phyloP scores from a whole-genome alignment of 108 stramenopile genomes.

The Ochromonas danica region DNA sequence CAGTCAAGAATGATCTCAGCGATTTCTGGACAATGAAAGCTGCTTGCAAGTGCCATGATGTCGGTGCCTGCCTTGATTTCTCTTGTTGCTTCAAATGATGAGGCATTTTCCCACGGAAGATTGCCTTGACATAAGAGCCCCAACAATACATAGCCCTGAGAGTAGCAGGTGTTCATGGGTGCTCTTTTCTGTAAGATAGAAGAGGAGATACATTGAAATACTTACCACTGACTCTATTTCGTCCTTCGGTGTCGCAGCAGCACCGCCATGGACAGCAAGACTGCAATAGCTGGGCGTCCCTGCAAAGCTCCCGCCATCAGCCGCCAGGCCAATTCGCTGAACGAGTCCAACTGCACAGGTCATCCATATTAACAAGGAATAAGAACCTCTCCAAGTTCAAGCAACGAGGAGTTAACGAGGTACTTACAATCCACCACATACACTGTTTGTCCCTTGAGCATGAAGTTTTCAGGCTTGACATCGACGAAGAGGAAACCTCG shows the following conservation, averaged over 20 bases:
- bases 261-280: neutral
- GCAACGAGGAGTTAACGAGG: neutral
- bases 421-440: conserved; percentile 21
- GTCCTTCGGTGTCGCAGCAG: neutral
- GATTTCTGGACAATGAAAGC: too few species aligned
- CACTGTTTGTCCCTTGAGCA: conserved; percentile 2
- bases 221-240: conserved; percentile 2
- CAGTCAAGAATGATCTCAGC: too few species aligned
- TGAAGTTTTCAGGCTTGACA: conserved; percentile 35
- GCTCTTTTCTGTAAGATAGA: too few species aligned
- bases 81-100: neutral
- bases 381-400: neutral
- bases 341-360: neutral
- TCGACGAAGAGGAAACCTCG: conserved; percentile 28
- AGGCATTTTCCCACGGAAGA: neutral
- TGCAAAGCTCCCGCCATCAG: neutral
- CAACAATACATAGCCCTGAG: neutral
- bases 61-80: neutral
- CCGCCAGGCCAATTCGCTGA: neutral
- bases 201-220: too few species aligned
- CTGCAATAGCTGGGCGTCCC: neutral
- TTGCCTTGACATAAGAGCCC: neutral
- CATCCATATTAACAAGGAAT: neutral
- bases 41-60: neutral
- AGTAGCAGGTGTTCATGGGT: too few species aligned